Base-by-base conservation (phyloP, 768 basidiomycete species). In the Mycena amicta region DNA sequence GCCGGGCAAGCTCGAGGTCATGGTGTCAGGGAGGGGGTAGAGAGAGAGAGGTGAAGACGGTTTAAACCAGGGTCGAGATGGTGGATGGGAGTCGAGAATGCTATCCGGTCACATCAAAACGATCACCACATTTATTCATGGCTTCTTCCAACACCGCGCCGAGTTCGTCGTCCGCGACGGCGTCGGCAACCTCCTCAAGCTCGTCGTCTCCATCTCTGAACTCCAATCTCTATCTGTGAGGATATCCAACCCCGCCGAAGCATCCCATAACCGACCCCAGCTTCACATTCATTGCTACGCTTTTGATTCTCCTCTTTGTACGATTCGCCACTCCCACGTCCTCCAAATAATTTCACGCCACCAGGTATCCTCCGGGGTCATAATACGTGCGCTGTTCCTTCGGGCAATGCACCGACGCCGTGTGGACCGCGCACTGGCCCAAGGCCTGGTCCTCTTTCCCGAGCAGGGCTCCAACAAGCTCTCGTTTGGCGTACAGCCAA, bases 211-310 rank as follows among this genome's bases (percentile, higher is more conserved):
- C 56, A 13, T 27, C 23, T 50, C 68, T 52, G 41, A 64, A 74
- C 28, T 74, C 74, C 65, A 80, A 79, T 60, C 76, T 81, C 50
- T 81, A 81, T 58, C 72, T 83, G 78, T 77, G 45, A 28, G 76
- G 46, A 29, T 53, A 28, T 33, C 26, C 33, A 27, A 45, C 50
- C 13, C 18, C 28, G 18, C 20, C 37, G 31, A 53, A 49, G 50
- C 31, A 31, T 55, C 46, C 8, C 8, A 37, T 33, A 59, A 56
- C 37, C 49, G 26, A 52, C 6, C 46, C 31, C 68, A 88, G 86
- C 26, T 84, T 87, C 70, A 89, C 88, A 3, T 90, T 89, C 65
- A 81, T 90, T 33, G 86, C 88, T 23, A 89, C 88, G 3, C 80
- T 90, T 25, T 77, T 88, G 62, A 75, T 90, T 43, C 82, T 90